Conservation (phyloP, 345 rosid genomes). For the Brassica rapa region DNA sequence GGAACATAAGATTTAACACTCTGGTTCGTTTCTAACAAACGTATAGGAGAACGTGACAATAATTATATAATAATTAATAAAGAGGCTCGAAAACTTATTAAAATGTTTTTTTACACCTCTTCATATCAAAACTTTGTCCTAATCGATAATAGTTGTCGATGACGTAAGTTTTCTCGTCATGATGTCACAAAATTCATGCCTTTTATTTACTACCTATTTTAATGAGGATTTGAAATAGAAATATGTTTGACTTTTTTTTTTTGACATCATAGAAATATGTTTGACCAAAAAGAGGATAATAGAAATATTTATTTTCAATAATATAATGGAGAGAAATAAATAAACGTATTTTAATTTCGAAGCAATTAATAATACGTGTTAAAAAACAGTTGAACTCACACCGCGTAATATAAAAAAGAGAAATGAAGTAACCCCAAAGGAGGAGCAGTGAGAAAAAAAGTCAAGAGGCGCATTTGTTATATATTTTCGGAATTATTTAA, state of each 20-base stretch:
- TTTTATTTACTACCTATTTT: not conserved
- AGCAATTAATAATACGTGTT: constrained; percentile 28
- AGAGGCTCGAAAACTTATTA: constrained; percentile 28
- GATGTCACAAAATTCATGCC: not conserved
- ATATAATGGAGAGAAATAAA: no score
- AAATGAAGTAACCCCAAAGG: constrained; percentile 20
- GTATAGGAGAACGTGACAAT: constrained; percentile 30
- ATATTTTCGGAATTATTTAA: not conserved
- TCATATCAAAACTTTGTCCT: constrained; percentile 19
- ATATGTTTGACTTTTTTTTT: no score
- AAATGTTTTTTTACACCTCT: constrained; percentile 28
- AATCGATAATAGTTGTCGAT: constrained; percentile 2
- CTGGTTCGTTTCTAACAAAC: constrained; percentile 27
- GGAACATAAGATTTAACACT: constrained; percentile 7
- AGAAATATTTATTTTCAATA: not conserved
- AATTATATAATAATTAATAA: not conserved
- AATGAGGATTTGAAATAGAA: constrained; percentile 2
- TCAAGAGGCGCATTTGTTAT: constrained; percentile 35
- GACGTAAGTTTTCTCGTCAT: constrained; percentile 3
- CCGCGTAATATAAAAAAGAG: constrained; percentile 23
- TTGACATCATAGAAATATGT: no score
- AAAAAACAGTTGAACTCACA: constrained; percentile 4
- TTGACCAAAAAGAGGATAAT: no score
- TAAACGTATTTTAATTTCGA: constrained; percentile 17
- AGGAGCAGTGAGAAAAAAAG: constrained; percentile 29